Base-by-base conservation (phyloP, 306 rosid species). In the Dalbergia cultrata region DNA sequence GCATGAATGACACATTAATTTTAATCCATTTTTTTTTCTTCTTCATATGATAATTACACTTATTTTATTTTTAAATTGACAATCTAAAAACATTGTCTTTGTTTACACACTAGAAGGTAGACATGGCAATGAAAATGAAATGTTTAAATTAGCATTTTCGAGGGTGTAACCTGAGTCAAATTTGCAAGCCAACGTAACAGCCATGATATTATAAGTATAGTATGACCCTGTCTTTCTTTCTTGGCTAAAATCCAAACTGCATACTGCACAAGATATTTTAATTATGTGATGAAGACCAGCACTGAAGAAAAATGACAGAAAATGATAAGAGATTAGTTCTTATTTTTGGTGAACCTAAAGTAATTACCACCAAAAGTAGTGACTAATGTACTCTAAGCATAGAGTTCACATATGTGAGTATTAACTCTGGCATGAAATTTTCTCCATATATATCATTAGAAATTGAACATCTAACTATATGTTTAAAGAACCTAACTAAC, bases 151-250 rank as follows among this genome's bases (percentile, higher is more conserved):
- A 44, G 67, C 57, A 53, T 26, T 63, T 22, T 37, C 54, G 4
- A n/a, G 16, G 9, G 41, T 34, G 35, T 0, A 80, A 62, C 17
- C 12, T 63, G 35, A 52, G 84, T 81, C 84, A 81, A 74, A 44
- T 65, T 81, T 58, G 73, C 75, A 73, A 54, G 84, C 84, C 63
- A 57, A 26, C 31, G 31, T 26, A 49, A 67, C 44, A 21, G 35
- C 37, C 41, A 19, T 62, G 43, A 33, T 62, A 33, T 62, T 14
- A 53, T 37, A 37, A 37, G 5, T 37, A 37, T 37, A 37, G 41
- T 53, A 53, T 4, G 19, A 14, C 5, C 14, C 7, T 6, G 59
- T 53, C n/a, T 53, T 53, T 53, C 21, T 5, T 37, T 37, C 7
- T 35, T 21, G 22, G 39, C 19, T 53, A 14, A 53, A 3, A n/a